A percentile compares a stretch with the other conserved stretches of the same genome.
Conservation (phyloP, 441 rosid genomes). For the Adansonia madagascariensis region DNA sequence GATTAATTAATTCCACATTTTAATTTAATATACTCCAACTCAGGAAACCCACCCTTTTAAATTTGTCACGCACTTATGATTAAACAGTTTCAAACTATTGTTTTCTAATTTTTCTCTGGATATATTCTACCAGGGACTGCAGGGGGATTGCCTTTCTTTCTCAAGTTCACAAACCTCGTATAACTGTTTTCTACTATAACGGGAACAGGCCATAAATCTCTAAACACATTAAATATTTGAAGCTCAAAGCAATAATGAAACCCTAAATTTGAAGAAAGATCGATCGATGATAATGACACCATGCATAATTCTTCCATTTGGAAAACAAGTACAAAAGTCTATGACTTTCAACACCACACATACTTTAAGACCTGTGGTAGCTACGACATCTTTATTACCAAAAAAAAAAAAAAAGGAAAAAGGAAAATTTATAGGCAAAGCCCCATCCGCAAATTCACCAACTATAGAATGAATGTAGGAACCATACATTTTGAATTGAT, state of each 20-base stretch:
- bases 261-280: too few relatives aligned
- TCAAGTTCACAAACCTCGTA: slow-evolving; percentile 23
- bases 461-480: background rate
- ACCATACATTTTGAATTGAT: background rate
- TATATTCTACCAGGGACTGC: background rate
- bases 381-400: background rate
- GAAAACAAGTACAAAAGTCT: slow-evolving; percentile 2
- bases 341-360: background rate
- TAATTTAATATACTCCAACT: background rate
- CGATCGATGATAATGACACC: background rate
- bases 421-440: background rate
- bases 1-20: background rate
- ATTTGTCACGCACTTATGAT: background rate
- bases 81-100: background rate
- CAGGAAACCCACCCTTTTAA: background rate
- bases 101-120: background rate
- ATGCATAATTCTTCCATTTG: background rate
- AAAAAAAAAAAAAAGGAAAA: background rate
- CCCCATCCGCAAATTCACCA: background rate
- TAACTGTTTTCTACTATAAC: background rate
- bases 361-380: background rate
- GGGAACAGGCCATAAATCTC: too few relatives aligned
- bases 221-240: too few relatives aligned
- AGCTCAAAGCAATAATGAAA: too few relatives aligned
- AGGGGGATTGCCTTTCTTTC: background rate